phyloP scores from a whole-genome alignment of 2,329 filamentous ascomycete species.

The Botrytis squamosa region DNA sequence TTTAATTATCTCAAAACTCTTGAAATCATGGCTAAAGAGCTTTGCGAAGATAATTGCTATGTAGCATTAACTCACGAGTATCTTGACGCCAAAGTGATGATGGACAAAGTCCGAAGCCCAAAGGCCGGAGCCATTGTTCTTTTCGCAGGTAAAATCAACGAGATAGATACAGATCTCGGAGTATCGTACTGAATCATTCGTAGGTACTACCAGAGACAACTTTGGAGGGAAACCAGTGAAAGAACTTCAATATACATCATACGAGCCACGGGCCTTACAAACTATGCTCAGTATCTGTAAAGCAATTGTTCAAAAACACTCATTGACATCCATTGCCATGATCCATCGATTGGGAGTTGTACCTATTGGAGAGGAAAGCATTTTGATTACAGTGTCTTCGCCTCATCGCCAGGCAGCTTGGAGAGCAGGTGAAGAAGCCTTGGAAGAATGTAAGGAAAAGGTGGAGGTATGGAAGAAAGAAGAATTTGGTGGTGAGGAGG shows the following conservation, averaged over 20 bases:
- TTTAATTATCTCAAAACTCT: background rate
- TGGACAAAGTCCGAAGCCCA: constrained; percentile 68
- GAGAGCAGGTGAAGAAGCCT: constrained; percentile 81
- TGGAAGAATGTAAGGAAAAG: constrained; percentile 80
- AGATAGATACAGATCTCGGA: constrained; percentile 12
- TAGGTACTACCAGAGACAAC: constrained; percentile 74
- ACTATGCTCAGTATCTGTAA: constrained; percentile 66
- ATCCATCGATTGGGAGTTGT: constrained; percentile 82
- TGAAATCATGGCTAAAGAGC: constrained; percentile 40
- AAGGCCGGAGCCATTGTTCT: constrained; percentile 74
- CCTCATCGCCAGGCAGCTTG: constrained; percentile 83
- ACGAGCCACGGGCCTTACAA: constrained; percentile 65
- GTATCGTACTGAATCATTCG: constrained; percentile 26
- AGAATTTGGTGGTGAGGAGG: constrained; percentile 75
- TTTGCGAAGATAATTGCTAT: constrained; percentile 54
- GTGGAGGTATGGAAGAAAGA: constrained; percentile 97
- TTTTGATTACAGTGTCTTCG: constrained; percentile 81
- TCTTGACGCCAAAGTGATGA: constrained; percentile 57
- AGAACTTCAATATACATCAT: constrained; percentile 73
- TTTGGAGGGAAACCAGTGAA: constrained; percentile 71
- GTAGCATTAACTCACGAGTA: constrained; percentile 65
- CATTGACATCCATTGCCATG: constrained; percentile 72
- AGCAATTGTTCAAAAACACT: constrained; percentile 57
- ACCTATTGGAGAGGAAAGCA: constrained; percentile 88
- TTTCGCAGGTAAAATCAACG: constrained; percentile 60